Evolutionary conservation across 192 early-diverging fungal genomes (phyloP).

Genomic region (Linnemannia zychae): DNA sequence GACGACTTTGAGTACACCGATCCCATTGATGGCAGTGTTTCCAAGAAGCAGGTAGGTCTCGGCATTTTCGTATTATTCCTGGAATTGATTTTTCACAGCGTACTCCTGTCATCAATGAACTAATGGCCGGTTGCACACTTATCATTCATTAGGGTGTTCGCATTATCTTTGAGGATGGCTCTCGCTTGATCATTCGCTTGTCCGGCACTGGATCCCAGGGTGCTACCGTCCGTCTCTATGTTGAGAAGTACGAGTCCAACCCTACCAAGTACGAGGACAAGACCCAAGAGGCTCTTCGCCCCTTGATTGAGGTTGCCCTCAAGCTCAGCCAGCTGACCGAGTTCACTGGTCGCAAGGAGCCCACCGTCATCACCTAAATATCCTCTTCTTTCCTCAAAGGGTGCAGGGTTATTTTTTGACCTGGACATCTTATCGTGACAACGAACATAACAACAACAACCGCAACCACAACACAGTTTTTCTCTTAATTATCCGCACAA

Average conservation of each 20-base stretch:
- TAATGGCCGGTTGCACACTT: neutral
- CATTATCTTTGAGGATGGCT: conserved; percentile 92
- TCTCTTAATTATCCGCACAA: conserved; percentile 2
- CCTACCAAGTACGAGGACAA: conserved; percentile 70
- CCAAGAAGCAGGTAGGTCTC: conserved; percentile 78
- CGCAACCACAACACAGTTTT: neutral
- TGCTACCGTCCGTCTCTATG: conserved; percentile 96
- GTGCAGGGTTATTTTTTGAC: neutral
- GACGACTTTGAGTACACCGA: conserved; percentile 97
- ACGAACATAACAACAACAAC: neutral
- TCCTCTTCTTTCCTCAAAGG: neutral
- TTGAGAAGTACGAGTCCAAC: conserved; percentile 89
- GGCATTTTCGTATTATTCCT: neutral
- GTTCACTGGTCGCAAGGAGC: conserved; percentile 88
- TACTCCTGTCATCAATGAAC: neutral
- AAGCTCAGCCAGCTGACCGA: conserved; percentile 80
- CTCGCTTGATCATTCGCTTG: conserved; percentile 92
- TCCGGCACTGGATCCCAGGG: conserved; percentile 96
- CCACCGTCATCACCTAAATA: conserved; percentile 90
- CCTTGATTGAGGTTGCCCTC: conserved; percentile 88
- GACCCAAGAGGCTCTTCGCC: conserved; percentile 89
- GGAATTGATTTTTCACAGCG: neutral
- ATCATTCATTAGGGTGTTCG: conserved; percentile 80
- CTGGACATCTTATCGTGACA: neutral
- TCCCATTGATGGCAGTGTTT: conserved; percentile 89